Evolutionary conservation across 1,284 basidiomycete species (phyloP), one percentile per base, ranked within the genome.

Genomic region (Moesziomyces sp.): DNA sequence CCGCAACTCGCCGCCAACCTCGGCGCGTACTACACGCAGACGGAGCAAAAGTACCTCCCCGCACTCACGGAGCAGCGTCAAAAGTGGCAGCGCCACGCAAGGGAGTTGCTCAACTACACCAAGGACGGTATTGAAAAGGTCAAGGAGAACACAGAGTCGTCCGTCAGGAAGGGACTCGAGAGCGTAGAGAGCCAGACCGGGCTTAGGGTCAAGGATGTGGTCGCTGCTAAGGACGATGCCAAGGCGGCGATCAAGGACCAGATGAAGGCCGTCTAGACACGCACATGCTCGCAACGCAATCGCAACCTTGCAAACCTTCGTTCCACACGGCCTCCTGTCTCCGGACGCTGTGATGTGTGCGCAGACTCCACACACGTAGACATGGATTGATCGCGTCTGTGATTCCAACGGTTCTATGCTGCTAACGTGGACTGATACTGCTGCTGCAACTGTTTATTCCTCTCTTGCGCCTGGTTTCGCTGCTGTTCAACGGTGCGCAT

Each of bases 1-100:
- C 84, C 84, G 9, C 60, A 78, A 18, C 81, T 81, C n/a, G 46
- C 78, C 3, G 28, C 57, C 47, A 83, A 83, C 58, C 53, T 81
- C 13, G 62, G 52, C 8, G 51, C 45, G 5, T 82, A 79, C 72
- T 83, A 83, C 63, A 66, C 61, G 23, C 42, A 66, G 26, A 9
- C 79, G 16, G 82, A 83, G 42, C 45, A 61, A 14, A 47, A 56
- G 21, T 64, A 77, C 51, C 40, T 52, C 2, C 81, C 81, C 1
- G 35, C 63, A 11, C 49, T 79, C n/a, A 71, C 62, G 3, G 67
- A 72, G 24, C 62, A 76, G 11, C 70, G 82, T n/a, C 50, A 62
- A 5, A 30, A 16, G 13, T 34, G 58, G 18, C 52, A 67, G 34
- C 16, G 48, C 8, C 16, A 52, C 16, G 50, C 46, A 0, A 24